These are phyloP conservation scores for Boletus subluridellus DNA, from an alignment of 1,284 basidiomycete genomes.

Conservation along the genomic window DNA sequence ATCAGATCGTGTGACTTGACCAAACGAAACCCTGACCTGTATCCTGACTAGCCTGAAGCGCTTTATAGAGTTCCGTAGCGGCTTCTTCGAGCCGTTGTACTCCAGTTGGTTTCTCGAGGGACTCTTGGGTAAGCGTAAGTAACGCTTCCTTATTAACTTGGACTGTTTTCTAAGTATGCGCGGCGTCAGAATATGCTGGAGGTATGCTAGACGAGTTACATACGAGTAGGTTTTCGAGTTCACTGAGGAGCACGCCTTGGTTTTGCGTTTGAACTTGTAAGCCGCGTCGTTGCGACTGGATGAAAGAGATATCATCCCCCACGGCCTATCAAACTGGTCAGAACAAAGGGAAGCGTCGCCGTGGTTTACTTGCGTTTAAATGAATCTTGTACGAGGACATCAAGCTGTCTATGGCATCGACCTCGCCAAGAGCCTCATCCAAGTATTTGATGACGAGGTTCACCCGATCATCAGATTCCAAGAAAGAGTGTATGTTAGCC, in stretches of 20 bases:
- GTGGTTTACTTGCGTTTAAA: conserved; percentile 64
- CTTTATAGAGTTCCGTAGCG: conserved; percentile 90
- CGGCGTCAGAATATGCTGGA: conserved; percentile 3
- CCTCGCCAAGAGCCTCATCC: conserved; percentile 80
- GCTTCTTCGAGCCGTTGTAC: conserved; percentile 80
- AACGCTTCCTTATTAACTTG: conserved; percentile 83
- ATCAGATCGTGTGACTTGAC: conserved; percentile 1
- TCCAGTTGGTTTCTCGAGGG: conserved; percentile 73
- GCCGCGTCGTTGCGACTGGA: conserved; percentile 95
- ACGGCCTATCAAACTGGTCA: conserved; percentile 61
- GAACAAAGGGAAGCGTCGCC: background rate
- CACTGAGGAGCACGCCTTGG: conserved; percentile 77
- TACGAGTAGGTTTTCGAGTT: conserved; percentile 83
- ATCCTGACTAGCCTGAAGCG: conserved; percentile 86
- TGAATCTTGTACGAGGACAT: conserved; percentile 93
- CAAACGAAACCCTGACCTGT: conserved; percentile 50
- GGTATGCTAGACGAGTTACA: conserved; percentile 21
- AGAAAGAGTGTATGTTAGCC: conserved; percentile 97
- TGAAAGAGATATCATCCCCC: conserved; percentile 90
- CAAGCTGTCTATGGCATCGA: conserved; percentile 83
- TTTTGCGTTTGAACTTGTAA: conserved; percentile 98
- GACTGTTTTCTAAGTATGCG: conserved; percentile 75
- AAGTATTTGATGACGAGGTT: conserved; percentile 83
- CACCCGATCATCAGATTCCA: conserved; percentile 89
- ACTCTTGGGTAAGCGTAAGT: conserved; percentile 78